These are phyloP conservation scores for Exserohilum turcica DNA, from an alignment of 2,329 filamentous ascomycete species.

Conservation along the genomic window DNA sequence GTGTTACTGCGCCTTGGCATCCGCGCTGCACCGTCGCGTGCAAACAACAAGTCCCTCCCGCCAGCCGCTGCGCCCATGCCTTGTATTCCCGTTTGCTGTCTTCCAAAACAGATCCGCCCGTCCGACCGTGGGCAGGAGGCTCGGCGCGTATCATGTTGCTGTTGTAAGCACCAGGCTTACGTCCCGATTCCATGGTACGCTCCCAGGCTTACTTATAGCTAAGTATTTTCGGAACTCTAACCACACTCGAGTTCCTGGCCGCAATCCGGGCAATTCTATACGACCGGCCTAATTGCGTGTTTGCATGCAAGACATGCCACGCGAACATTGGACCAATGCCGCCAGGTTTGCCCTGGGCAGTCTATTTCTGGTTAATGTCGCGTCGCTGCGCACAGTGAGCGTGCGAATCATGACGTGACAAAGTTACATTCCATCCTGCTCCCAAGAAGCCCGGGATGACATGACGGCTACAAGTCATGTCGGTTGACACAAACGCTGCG, in stretches of 20 bases:
- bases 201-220: neutral
- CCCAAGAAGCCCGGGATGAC: no score
- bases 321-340: no score
- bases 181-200: neutral
- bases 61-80: neutral
- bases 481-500: neutral
- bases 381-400: neutral
- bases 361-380: neutral
- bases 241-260: neutral
- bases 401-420: neutral
- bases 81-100: neutral
- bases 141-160: neutral
- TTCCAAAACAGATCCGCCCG: neutral
- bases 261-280: neutral
- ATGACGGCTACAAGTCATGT: no score
- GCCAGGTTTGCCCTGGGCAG: neutral
- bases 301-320: neutral
- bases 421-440: neutral
- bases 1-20: neutral
- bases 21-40: neutral
- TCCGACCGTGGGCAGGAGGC: neutral
- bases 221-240: neutral
- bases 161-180: neutral
- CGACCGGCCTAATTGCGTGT: neutral
- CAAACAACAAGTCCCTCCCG: neutral